Evolutionary conservation across 1,139 yeast species (phyloP).

Genomic region (Yamadazyma siamensis): DNA sequence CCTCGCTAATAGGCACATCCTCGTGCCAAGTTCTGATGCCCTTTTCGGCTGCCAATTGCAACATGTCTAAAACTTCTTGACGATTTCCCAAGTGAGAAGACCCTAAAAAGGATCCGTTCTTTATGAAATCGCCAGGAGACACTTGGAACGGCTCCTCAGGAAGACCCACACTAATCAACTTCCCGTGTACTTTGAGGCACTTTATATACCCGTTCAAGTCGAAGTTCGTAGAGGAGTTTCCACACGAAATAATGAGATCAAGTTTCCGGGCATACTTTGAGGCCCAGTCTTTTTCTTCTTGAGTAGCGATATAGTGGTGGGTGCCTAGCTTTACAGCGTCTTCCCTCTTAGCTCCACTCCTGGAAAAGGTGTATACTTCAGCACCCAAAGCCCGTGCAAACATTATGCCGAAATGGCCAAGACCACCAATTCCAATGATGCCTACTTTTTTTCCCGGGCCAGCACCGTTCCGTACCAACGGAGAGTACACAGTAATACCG

Average conservation of each 20-base stretch:
- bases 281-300: slow-evolving; percentile 36
- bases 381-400: slow-evolving; percentile 45
- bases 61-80: slow-evolving; percentile 50
- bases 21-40: slow-evolving; percentile 57
- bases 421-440: slow-evolving; percentile 47
- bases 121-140: slow-evolving; percentile 19
- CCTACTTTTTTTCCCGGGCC: slow-evolving; percentile 36
- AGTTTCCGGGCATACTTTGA: slow-evolving; percentile 30
- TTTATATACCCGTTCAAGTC: slow-evolving; percentile 31
- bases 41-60: slow-evolving; percentile 51
- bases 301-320: slow-evolving; percentile 36
- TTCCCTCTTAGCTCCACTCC: slow-evolving; percentile 33
- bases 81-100: slow-evolving; percentile 47
- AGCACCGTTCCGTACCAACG: slow-evolving; percentile 36
- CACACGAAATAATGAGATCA: slow-evolving; percentile 50
- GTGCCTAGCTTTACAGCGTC: slow-evolving; percentile 39
- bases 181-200: slow-evolving; percentile 32
- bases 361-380: slow-evolving; percentile 38
- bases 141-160: slow-evolving; percentile 23
- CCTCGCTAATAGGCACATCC: slow-evolving; percentile 48
- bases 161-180: slow-evolving; percentile 51
- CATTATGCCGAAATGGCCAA: slow-evolving; percentile 43
- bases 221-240: slow-evolving; percentile 37
- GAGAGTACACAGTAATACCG: slow-evolving; percentile 59
- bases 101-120: slow-evolving; percentile 40